Base-by-base conservation (phyloP, 441 rosid genomes). In the Brassica hybrid region DNA sequence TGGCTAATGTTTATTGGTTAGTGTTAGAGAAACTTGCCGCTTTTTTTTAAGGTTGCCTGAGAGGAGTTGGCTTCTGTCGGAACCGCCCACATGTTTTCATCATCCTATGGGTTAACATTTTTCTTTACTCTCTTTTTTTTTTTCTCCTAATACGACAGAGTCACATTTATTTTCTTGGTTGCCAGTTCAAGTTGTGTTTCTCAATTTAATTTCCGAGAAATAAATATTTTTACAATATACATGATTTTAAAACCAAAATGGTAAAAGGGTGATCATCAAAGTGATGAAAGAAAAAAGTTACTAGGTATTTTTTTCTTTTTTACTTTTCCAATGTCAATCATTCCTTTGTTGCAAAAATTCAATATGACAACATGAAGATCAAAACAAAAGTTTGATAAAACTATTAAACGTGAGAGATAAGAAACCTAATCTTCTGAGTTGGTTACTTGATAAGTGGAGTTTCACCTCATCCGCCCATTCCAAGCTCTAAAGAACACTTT, bases 401-500 rank as follows among this genome's bases (percentile, higher is more conserved):
- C 41, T 13, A 27, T n/a, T 6, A 64, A 10, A 64, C 12, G 18
- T 71, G 17, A 60, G 12, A 19, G 3, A 48, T 8, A 34, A 16
- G 41, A 66, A 57, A 65, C 21, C 48, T 66, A n/a, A 8, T 59
- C 73, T 48, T 66, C 72, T 25, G 16, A 69, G 32, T 50, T 61
- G 65, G 6, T 27, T 63, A 27, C 72, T 57, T 65, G 10, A 21
- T 27, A 66, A 21, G 23, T 16, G n/a, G 16, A 18, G 65, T 52
- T 67, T 41, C 23, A 41, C 25, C 70, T 19, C 14, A 62, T 38
- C 16, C n/a, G 57, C 60, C 48, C 23, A 41, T 64, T 21, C 77
- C 63, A 81, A 27, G 65, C 67, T 76, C 52, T 85, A 34, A 80
- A 83, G 78, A 79, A 83, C 79, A 76, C 64, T 30, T 76, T 76